Evolutionary conservation across 352 stramenopile genomes (phyloP), one percentile per base, ranked within the genome.

Genomic region (Pythium vanterpoolii): DNA sequence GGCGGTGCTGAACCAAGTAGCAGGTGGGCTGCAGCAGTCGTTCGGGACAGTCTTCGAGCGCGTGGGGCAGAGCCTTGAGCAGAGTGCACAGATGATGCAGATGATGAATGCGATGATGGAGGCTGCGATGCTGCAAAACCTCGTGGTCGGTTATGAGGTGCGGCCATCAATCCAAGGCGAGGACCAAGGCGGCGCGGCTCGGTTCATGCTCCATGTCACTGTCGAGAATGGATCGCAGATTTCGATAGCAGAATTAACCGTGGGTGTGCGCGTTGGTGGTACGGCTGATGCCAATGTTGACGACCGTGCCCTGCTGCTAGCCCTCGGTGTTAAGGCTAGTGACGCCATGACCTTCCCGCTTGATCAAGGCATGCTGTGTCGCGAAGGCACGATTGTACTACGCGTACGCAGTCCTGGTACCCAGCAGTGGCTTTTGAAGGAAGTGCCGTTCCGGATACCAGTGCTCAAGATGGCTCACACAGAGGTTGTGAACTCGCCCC

Each of bases 51-150:
- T 89, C 11, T 86, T 89, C 33, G 73, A 89, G 51, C 79, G 79
- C 39, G 75, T 92, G 43, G 79, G 74, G 11, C 58, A 87, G 56
- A 90, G 79, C 31, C 70, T 92, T 26, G 68, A 66, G 33, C 79
- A 89, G 56, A 92, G 79, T 27, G 73, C 70, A 42, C 69, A 87
- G 53, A 71, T 89, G 61, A 90, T 92, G 82, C 74, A 74, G 42
- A 87, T 92, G 76, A 92, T 92, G 82, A 92, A 92, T 64, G 70
- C 76, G 18, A 81, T 90, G 64, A 90, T 92, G 82, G 82, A 92
- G 69, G 66, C 76, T 3, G 77, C 79, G 50, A 66, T 92, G 73
- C 46, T 92, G 52, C 82, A 92, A 71, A 87, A 77, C 57, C 57
- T 92, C 38, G 56, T 54, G 16, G 61, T 81, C 7, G 28, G 5